Conservation (phyloP, 2,329 filamentous ascomycete genomes). For the Fusarium sp. region DNA sequence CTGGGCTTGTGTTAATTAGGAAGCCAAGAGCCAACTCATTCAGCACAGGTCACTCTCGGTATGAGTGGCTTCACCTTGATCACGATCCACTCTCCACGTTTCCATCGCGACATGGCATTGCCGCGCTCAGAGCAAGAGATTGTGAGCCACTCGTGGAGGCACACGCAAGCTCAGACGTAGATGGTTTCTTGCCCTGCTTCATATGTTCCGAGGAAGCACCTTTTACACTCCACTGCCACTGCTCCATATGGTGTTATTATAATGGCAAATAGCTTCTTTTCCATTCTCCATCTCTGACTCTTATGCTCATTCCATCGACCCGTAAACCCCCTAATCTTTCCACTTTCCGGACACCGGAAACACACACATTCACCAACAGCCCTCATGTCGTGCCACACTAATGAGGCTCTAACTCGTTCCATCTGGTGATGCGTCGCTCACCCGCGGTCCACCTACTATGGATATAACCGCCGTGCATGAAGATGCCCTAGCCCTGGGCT, state of each 20-base stretch:
- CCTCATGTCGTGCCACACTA: slow-evolving; percentile 16
- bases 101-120: slow-evolving; percentile 19
- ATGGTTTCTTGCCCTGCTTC: slow-evolving; percentile 5
- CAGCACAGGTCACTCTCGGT: slow-evolving; percentile 12
- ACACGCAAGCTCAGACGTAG: slow-evolving; percentile 15
- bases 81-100: slow-evolving; percentile 18
- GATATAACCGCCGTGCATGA: slow-evolving; percentile 38
- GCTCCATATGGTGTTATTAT: slow-evolving; percentile 19
- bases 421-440: slow-evolving; percentile 31
- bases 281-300: slow-evolving; percentile 13
- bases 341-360: slow-evolving; percentile 19
- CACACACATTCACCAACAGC: neutral
- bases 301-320: neutral
- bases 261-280: slow-evolving; percentile 13
- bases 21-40: slow-evolving; percentile 32
- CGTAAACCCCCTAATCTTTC: neutral
- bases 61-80: slow-evolving; percentile 30
- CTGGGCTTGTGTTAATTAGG: slow-evolving; percentile 27
- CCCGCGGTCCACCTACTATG: slow-evolving; percentile 37
- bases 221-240: slow-evolving; percentile 23
- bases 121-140: neutral
- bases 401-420: slow-evolving; percentile 8
- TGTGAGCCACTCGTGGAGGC: slow-evolving; percentile 4
- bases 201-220: slow-evolving; percentile 33
- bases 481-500: slow-evolving; percentile 13